A percentile compares a stretch with the other conserved stretches of the same genome.
phyloP scores from a whole-genome alignment of 106 monocot genomes.

The Dioscorea zingiberensis region DNA sequence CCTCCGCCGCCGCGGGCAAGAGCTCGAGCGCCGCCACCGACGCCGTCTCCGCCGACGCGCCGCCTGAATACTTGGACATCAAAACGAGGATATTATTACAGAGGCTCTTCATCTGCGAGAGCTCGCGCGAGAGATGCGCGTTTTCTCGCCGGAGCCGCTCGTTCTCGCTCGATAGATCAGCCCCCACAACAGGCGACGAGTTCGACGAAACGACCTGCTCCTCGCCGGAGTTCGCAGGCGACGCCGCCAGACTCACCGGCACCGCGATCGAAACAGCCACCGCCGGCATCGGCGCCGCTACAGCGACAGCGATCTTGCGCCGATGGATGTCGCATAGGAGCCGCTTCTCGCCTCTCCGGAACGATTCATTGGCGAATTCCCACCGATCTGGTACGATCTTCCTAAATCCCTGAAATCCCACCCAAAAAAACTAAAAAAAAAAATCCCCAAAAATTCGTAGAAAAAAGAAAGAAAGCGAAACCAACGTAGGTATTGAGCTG shows the following conservation, averaged over 20 bases:
- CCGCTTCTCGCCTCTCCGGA: constrained; percentile 31
- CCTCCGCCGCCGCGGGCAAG: not conserved
- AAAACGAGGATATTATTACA: not conserved
- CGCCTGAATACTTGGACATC: not conserved
- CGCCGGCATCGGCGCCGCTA: not conserved
- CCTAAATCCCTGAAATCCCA: constrained; percentile 22
- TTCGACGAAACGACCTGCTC: constrained; percentile 29
- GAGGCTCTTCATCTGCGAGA: constrained; percentile 15
- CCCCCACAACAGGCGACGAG: constrained; percentile 11
- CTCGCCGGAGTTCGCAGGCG: constrained; percentile 23
- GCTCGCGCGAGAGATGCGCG: constrained; percentile 26
- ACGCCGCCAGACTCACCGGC: no score
- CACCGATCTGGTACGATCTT: constrained; percentile 30
- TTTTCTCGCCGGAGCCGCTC: constrained; percentile 20
- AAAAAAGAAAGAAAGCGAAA: not conserved
- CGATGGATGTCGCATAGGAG: constrained; percentile 54
- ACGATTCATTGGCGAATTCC: constrained; percentile 39
- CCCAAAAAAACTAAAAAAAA: not conserved
- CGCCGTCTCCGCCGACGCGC: not conserved
- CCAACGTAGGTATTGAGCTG: not conserved
- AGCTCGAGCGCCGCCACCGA: not conserved
- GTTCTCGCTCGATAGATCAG: constrained; percentile 26
- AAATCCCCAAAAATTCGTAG: not conserved
- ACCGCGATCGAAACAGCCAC: constrained; percentile 5
- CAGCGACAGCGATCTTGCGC: constrained; percentile 16